phyloP scores from a whole-genome alignment of 331 rosid species.

The Spiraea crenata region DNA sequence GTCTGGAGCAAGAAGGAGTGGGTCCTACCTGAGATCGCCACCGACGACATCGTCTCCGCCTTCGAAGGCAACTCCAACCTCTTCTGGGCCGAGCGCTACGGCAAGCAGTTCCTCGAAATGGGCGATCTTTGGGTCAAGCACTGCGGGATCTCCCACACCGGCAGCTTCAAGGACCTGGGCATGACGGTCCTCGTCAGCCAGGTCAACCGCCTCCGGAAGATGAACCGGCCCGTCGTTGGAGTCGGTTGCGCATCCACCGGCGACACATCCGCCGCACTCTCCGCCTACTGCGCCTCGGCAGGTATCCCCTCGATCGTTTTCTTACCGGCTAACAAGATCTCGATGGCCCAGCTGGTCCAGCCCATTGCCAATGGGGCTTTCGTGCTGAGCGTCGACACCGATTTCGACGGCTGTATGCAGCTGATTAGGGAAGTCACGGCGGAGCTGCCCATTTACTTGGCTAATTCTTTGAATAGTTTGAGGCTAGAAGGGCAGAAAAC shows the following conservation, averaged over 20 bases:
- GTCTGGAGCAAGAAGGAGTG: slow-evolving; percentile 85
- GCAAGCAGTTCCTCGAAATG: slow-evolving; percentile 63
- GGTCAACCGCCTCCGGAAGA: slow-evolving; percentile 57
- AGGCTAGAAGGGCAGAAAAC: slow-evolving; percentile 80
- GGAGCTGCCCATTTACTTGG: slow-evolving; percentile 63
- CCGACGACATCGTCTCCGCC: slow-evolving; percentile 59
- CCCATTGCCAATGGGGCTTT: slow-evolving; percentile 79
- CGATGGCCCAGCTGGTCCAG: slow-evolving; percentile 69
- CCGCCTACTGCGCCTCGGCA: slow-evolving; percentile 68
- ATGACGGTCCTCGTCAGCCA: slow-evolving; percentile 82
- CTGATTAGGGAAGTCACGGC: slow-evolving; percentile 69
- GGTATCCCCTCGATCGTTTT: slow-evolving; percentile 73
- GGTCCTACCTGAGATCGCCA: slow-evolving; percentile 70
- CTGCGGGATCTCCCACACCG: slow-evolving; percentile 77
- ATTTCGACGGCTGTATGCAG: slow-evolving; percentile 80
- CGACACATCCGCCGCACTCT: slow-evolving; percentile 68
- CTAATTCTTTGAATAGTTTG: slow-evolving; percentile 67
- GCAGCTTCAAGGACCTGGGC: slow-evolving; percentile 75
- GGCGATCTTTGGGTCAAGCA: slow-evolving; percentile 79
- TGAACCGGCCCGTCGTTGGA: slow-evolving; percentile 62
- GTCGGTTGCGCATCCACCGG: slow-evolving; percentile 84
- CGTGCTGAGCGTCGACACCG: slow-evolving; percentile 68
- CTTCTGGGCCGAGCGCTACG: slow-evolving; percentile 81
- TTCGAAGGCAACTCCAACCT: slow-evolving; percentile 79
- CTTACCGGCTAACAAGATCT: slow-evolving; percentile 55